Evolutionary conservation across 1,139 yeast species (phyloP), one percentile per base, ranked within the genome.

Genomic region (Wickerhamomyces sp.): DNA sequence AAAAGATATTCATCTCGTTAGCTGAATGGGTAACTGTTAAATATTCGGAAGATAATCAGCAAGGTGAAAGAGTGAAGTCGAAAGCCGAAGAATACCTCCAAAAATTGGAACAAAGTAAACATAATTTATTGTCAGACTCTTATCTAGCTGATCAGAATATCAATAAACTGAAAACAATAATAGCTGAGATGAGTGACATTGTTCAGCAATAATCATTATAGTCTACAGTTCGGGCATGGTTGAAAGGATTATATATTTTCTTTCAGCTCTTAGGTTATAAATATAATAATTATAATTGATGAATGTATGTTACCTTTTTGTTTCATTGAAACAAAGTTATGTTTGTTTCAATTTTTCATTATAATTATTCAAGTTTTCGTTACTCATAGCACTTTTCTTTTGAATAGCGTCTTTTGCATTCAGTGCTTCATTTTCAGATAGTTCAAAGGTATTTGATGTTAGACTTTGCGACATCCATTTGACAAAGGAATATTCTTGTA

Each of bases 1-100:
- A 65, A 30, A 71, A 67, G 14, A 60, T 73, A 24, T 53, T 72
- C 5, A 62, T 59, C 6, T 64, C 67, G 0, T 65, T 72, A 7
- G 60, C 61, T 30, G 69, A 65, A n/a, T 70, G 65, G 56, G 55
- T 70, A 13, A 19, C 24, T 19, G 24, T 20, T 5, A 20, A 19
- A 17, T 30, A 19, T 20, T 16, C 31, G 20, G 53, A 52, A 26
- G 55, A 60, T 6, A 57, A 35, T 15, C 35, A 28, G 2, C 14
- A 19, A 4, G 35, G 19, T 19, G 31, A 34, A 17, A 28, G 21
- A 5, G 5, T 40, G 21, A 34, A 31, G 17, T 1, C 10, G 1
- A 22, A 38, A 8, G 41, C 39, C 2, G 21, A 19, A 3, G 20
- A 7, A 1, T 28, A 38, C 10, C 18, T 43, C 10, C 31, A 26